These are phyloP conservation scores for Aspergillus alliaceus DNA, from an alignment of 2,329 filamentous ascomycete genomes.

Conservation along the genomic window DNA sequence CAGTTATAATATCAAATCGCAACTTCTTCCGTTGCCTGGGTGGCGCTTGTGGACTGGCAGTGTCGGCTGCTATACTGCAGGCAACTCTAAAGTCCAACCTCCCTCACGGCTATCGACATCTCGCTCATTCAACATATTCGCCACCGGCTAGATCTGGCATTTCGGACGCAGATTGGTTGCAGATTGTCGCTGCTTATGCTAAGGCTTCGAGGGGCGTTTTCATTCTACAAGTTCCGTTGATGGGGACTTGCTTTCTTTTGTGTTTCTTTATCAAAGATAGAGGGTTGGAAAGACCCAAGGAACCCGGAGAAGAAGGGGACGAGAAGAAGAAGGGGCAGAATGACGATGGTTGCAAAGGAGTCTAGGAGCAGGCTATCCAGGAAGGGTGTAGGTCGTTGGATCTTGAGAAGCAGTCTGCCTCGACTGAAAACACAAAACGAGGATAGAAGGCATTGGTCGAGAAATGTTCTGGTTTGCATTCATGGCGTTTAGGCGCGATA, in stretches of 20 bases:
- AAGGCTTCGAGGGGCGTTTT: slow-evolving; percentile 58
- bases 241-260: slow-evolving; percentile 51
- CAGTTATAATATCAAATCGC: slow-evolving; percentile 61
- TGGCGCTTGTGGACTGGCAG: slow-evolving; percentile 58
- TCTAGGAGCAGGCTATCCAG: background rate
- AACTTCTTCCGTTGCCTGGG: slow-evolving; percentile 64
- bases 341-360: slow-evolving; percentile 24
- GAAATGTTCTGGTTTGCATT: background rate
- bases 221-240: slow-evolving; percentile 56
- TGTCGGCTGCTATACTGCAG: slow-evolving; percentile 55
- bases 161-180: slow-evolving; percentile 35
- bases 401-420: background rate
- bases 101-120: slow-evolving; percentile 36
- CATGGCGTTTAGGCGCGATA: background rate
- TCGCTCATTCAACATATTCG: slow-evolving; percentile 43
- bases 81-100: slow-evolving; percentile 40
- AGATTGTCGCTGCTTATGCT: slow-evolving; percentile 54
- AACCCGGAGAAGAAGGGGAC: slow-evolving; percentile 26
- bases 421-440: background rate
- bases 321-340: slow-evolving; percentile 30
- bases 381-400: background rate
- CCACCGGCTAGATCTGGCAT: slow-evolving; percentile 30
- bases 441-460: background rate
- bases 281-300: slow-evolving; percentile 44
- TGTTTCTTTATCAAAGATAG: slow-evolving; percentile 55